These are phyloP conservation scores for Trapa incisa DNA, from an alignment of 345 rosid species.

Conservation along the genomic window DNA sequence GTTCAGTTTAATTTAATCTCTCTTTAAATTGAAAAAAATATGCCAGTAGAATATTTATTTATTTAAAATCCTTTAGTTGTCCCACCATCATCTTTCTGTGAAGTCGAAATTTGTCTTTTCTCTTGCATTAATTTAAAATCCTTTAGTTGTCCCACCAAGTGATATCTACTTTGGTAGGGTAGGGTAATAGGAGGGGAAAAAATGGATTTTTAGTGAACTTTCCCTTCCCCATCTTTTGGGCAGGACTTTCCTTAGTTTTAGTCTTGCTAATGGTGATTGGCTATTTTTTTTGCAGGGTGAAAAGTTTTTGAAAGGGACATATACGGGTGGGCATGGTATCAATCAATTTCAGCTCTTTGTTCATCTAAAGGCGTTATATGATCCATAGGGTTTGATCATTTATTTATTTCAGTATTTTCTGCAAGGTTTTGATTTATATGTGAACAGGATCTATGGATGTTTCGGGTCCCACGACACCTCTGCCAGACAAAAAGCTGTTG, in stretches of 20 bases:
- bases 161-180: not conserved
- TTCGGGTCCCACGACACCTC: constrained; percentile 88
- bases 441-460: constrained; percentile 71
- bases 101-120: constrained; percentile 57
- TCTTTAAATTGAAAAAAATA: constrained; percentile 4
- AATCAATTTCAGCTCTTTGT: constrained; percentile 12
- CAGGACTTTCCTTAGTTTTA: constrained; percentile 6
- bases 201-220: not conserved
- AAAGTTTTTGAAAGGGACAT: constrained; percentile 75
- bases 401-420: constrained; percentile 5
- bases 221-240: constrained; percentile 8
- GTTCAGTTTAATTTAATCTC: constrained; percentile 21
- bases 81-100: constrained; percentile 31
- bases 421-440: constrained; percentile 19
- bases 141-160: no score
- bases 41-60: not conserved
- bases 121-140: constrained; percentile 15
- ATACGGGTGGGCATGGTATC: constrained; percentile 54
- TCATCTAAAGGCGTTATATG: constrained; percentile 24
- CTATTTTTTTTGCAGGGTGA: constrained; percentile 55
- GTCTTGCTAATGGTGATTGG: not conserved
- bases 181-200: not conserved
- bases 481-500: constrained; percentile 98
- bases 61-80: constrained; percentile 14
- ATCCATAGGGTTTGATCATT: constrained; percentile 9